Evolutionary conservation across 2,329 filamentous ascomycete species (phyloP).

Genomic region (Xylaria sp.): DNA sequence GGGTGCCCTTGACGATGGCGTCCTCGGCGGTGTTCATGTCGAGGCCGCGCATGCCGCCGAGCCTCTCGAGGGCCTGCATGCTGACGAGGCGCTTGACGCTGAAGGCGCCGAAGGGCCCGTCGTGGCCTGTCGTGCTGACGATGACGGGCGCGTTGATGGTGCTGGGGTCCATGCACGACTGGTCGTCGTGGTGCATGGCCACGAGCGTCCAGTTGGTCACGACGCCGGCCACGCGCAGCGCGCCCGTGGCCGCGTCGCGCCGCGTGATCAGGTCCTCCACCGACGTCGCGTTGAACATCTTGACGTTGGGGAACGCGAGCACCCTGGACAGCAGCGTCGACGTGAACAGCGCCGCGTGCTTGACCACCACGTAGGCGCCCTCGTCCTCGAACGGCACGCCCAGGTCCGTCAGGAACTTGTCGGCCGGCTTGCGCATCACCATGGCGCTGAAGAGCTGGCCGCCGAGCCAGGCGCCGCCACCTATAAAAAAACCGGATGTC

Average conservation of each 20-base stretch:
- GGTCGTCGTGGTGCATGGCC: slow-evolving; percentile 82
- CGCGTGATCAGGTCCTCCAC: slow-evolving; percentile 94
- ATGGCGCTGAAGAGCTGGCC: slow-evolving; percentile 94
- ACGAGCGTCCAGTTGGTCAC: slow-evolving; percentile 97
- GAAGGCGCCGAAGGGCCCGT: slow-evolving; percentile 90
- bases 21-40: slow-evolving; percentile 94
- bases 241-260: slow-evolving; percentile 51
- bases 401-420: slow-evolving; percentile 79
- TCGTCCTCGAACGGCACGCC: slow-evolving; percentile 88
- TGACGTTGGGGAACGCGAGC: slow-evolving; percentile 83
- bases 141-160: slow-evolving; percentile 91
- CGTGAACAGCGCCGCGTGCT: slow-evolving; percentile 92
- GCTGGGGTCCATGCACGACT: slow-evolving; percentile 96
- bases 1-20: slow-evolving; percentile 88
- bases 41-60: slow-evolving; percentile 89
- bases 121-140: slow-evolving; percentile 89
- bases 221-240: slow-evolving; percentile 79
- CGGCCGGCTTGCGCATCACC: slow-evolving; percentile 92
- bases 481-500: slow-evolving; percentile 44
- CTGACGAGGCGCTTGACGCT: slow-evolving; percentile 86
- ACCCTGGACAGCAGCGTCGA: slow-evolving; percentile 84
- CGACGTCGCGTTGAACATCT: slow-evolving; percentile 93
- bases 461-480: slow-evolving; percentile 89
- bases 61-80: slow-evolving; percentile 80
- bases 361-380: slow-evolving; percentile 86